Percentiles rank a stretch among this genome's conserved stretches.
Conservation (phyloP, 2,329 filamentous ascomycete species). For the Penicillium vulpinum region DNA sequence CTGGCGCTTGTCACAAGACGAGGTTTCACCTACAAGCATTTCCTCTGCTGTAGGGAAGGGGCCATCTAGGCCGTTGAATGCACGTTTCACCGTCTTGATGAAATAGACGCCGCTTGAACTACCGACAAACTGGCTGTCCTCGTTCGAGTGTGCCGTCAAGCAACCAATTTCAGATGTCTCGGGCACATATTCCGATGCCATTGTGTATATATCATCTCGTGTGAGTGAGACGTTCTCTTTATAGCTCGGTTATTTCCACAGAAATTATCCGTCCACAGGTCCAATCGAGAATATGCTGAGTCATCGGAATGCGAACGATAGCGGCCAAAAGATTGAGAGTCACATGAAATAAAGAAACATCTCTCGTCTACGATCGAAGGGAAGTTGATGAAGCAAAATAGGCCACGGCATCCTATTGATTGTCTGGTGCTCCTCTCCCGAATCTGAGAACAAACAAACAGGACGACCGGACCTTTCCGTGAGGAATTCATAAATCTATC, state of each 20-base stretch:
- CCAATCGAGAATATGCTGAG: background rate
- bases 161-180: conserved; percentile 44
- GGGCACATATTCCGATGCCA: conserved; percentile 24
- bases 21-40: conserved; percentile 31
- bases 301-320: background rate
- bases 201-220: background rate
- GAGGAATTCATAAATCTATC: conserved; percentile 24
- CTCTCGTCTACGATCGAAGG: background rate
- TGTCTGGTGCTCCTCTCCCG: conserved; percentile 1
- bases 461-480: conserved; percentile 12
- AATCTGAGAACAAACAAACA: conserved; percentile 1
- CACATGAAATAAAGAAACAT: background rate
- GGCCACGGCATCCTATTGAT: conserved; percentile 9
- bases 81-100: conserved; percentile 54
- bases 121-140: conserved; percentile 54
- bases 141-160: conserved; percentile 43
- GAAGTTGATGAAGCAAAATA: conserved; percentile 1
- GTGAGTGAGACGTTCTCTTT: background rate
- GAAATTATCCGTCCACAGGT: background rate
- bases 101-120: conserved; percentile 57
- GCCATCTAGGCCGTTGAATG: conserved; percentile 44
- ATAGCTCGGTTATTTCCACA: background rate
- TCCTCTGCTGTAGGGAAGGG: conserved; percentile 34
- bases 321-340: background rate
- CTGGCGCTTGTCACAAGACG: conserved; percentile 20